Evolutionary conservation across 2,329 filamentous ascomycete genomes (phyloP).

Genomic region (Fusarium drepaniforme): DNA sequence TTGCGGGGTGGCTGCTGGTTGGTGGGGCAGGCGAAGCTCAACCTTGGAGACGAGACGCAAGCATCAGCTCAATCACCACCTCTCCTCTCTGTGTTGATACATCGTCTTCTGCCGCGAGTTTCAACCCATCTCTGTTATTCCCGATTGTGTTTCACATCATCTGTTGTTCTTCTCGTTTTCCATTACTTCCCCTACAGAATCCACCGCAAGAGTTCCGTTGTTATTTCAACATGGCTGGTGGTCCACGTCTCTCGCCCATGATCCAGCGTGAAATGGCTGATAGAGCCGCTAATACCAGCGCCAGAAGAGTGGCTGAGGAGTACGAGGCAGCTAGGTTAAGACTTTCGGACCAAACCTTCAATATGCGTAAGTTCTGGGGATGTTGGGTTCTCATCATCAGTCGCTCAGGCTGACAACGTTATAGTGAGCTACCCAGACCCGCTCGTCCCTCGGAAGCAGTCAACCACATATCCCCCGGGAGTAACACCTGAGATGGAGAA

Average conservation of each 20-base stretch:
- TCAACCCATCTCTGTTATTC: not conserved
- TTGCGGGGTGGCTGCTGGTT: constrained; percentile 43
- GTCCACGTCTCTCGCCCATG: constrained; percentile 30
- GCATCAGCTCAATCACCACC: not conserved
- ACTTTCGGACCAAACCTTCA: constrained; percentile 61
- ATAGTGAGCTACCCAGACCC: constrained; percentile 58
- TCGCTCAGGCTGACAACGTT: constrained; percentile 21
- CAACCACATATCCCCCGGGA: constrained; percentile 52
- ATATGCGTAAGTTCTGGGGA: constrained; percentile 53
- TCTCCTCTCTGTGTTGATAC: not conserved
- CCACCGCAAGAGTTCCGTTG: not conserved
- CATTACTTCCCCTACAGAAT: not conserved
- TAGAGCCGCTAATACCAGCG: constrained; percentile 41
- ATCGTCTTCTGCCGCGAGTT: not conserved
- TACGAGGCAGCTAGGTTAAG: constrained; percentile 52
- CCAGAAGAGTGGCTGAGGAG: constrained; percentile 59
- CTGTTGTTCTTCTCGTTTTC: not conserved
- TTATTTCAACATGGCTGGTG: constrained; percentile 35
- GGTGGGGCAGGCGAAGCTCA: constrained; percentile 37
- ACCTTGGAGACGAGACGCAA: constrained; percentile 10
- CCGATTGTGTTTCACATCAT: not conserved
- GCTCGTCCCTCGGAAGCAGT: constrained; percentile 52
- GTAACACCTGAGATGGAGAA: constrained; percentile 57
- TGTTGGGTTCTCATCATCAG: not conserved
- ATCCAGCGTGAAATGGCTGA: constrained; percentile 40